Evolutionary conservation across 441 rosid species (phyloP).

Genomic region (Eruca vesicaria): DNA sequence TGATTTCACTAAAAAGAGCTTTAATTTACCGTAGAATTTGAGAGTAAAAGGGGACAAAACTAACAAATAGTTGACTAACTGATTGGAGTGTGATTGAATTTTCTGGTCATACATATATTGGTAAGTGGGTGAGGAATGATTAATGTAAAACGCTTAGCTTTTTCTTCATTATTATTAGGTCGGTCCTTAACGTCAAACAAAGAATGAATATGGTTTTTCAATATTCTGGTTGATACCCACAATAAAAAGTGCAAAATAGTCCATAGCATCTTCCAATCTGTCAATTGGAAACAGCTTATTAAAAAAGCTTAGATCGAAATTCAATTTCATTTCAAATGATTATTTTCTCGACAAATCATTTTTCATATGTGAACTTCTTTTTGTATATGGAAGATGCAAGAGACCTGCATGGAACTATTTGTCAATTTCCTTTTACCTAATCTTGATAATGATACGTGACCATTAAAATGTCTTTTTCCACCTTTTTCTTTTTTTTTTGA

Average conservation of each 20-base stretch:
- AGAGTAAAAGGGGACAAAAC: neutral
- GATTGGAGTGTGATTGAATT: conserved; percentile 32
- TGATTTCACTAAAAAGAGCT: conserved; percentile 12
- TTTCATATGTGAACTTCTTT: neutral
- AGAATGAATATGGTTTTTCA: neutral
- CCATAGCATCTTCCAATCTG: neutral
- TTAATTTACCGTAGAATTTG: neutral
- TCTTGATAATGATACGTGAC: conserved; percentile 26
- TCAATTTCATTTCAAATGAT: neutral
- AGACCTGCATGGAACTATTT: conserved; percentile 19
- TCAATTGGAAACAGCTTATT: neutral
- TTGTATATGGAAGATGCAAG: conserved; percentile 3
- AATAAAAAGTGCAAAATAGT: neutral
- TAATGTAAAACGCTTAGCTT: conserved; percentile 6
- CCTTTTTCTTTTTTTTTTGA: too few relatives aligned
- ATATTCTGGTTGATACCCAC: neutral
- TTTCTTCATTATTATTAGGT: conserved; percentile 34
- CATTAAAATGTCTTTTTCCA: conserved; percentile 27
- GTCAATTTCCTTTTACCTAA: conserved; percentile 20
- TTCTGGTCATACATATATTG: conserved; percentile 18
- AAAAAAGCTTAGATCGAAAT: neutral
- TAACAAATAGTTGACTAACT: conserved; percentile 25
- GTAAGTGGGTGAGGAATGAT: conserved; percentile 24
- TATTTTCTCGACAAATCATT: neutral
- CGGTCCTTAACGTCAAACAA: conserved; percentile 35